phyloP scores from a whole-genome alignment of 2,329 filamentous ascomycete species.

The Clonostachys chloroleuca region DNA sequence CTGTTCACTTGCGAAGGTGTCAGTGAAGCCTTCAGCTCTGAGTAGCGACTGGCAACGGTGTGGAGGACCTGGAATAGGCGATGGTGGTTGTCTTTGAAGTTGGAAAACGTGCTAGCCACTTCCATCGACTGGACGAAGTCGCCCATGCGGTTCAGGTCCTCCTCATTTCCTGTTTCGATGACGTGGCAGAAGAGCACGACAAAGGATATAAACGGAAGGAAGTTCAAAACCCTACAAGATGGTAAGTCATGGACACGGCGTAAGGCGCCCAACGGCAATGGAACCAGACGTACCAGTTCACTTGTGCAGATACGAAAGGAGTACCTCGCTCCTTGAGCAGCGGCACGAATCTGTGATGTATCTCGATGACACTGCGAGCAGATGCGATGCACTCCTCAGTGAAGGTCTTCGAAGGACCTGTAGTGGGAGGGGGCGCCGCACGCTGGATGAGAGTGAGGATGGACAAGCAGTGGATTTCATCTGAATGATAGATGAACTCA shows the following conservation, averaged over 20 bases:
- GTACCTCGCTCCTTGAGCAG: background rate
- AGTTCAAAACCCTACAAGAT: background rate
- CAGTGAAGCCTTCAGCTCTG: background rate
- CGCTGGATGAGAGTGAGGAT: constrained; percentile 1
- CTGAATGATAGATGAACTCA: background rate
- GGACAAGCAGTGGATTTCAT: background rate
- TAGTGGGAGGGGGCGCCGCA: background rate
- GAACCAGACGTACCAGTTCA: background rate
- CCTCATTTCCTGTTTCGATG: constrained; percentile 25
- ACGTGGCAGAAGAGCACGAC: constrained; percentile 16
- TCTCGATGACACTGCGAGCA: background rate
- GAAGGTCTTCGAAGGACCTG: background rate
- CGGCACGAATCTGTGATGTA: background rate
- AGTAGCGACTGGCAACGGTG: background rate
- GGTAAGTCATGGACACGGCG: background rate
- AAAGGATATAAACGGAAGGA: constrained; percentile 12
- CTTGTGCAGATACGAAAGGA: background rate
- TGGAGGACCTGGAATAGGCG: constrained; percentile 1
- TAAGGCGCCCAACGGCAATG: background rate
- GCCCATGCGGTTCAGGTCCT: background rate
- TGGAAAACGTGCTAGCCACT: background rate
- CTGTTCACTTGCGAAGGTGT: constrained; percentile 16
- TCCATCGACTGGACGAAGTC: background rate
- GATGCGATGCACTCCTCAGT: constrained; percentile 1
- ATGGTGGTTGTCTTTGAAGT: background rate